Evolutionary conservation across 169 alveolate species (phyloP).

Genomic region (Blepharisma undulans): DNA sequence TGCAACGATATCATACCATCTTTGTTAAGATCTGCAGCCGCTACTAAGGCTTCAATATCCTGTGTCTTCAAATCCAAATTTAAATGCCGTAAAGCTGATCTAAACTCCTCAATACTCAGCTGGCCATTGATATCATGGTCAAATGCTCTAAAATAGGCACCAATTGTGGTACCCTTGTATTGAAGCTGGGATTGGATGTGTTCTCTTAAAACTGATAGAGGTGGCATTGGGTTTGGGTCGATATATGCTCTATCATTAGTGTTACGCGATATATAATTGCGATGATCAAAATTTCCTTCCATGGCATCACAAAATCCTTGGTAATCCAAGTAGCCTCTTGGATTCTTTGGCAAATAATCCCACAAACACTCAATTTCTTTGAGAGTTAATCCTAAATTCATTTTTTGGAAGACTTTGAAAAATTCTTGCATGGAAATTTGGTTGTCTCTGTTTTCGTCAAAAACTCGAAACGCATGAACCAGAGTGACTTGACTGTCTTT

Average conservation of each 20-base stretch:
- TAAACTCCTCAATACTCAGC: background rate
- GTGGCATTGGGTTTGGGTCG: background rate
- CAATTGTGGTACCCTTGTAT: background rate
- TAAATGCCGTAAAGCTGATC: background rate
- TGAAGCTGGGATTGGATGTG: background rate
- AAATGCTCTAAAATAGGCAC: background rate
- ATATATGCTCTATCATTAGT: background rate
- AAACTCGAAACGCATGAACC: background rate
- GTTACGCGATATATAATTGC: background rate
- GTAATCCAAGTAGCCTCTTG: background rate
- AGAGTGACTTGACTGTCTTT: background rate
- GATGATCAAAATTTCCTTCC: background rate
- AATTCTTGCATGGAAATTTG: background rate
- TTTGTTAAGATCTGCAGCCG: background rate
- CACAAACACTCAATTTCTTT: background rate
- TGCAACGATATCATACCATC: background rate
- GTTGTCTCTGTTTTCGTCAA: conserved; percentile 3
- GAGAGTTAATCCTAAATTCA: background rate
- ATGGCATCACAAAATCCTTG: background rate
- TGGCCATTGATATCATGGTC: background rate
- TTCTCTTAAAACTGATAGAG: background rate
- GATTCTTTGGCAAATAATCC: background rate
- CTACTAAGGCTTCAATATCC: background rate
- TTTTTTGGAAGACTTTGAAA: background rate
- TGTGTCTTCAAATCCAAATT: background rate